phyloP scores from a whole-genome alignment of 768 basidiomycete genomes.

The Boletales sp. region DNA sequence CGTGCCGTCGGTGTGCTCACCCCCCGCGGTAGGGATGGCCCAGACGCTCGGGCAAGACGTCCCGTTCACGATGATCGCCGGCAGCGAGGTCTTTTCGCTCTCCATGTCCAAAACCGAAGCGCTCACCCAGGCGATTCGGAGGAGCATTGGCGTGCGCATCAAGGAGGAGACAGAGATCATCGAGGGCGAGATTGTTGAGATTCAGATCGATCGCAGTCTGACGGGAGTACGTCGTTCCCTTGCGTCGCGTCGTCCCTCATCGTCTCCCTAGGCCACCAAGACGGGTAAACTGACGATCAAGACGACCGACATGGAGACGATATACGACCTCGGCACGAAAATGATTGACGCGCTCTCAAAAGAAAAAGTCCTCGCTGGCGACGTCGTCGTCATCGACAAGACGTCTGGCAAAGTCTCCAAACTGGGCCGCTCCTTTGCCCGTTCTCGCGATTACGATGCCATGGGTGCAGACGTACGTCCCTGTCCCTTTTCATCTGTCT shows the following conservation, averaged over 20 bases:
- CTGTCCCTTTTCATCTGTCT: not conserved
- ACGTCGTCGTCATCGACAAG: slow-evolving; percentile 96
- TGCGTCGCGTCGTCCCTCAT: not conserved
- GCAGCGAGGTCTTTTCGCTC: slow-evolving; percentile 95
- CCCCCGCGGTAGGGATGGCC: slow-evolving; percentile 71
- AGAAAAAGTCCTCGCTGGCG: slow-evolving; percentile 93
- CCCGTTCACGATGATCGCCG: slow-evolving; percentile 97
- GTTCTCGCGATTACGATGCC: slow-evolving; percentile 96
- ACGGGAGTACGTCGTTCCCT: slow-evolving; percentile 67
- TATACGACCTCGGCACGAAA: slow-evolving; percentile 97
- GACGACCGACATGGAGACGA: slow-evolving; percentile 99
- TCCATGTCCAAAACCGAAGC: slow-evolving; percentile 99
- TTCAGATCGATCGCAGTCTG: slow-evolving; percentile 94
- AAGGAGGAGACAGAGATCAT: slow-evolving; percentile 98
- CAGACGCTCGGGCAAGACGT: slow-evolving; percentile 92
- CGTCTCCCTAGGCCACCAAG: slow-evolving; percentile 74
- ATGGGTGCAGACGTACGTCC: slow-evolving; percentile 94
- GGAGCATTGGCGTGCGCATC: slow-evolving; percentile 96
- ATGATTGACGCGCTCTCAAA: slow-evolving; percentile 98
- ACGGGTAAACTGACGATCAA: slow-evolving; percentile 97
- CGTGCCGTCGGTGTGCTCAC: not conserved
- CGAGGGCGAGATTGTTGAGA: slow-evolving; percentile 97
- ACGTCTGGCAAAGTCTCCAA: slow-evolving; percentile 96
- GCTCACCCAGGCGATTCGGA: slow-evolving; percentile 91
- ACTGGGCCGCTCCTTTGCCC: slow-evolving; percentile 93